A percentile compares a stretch with the other conserved stretches of the same genome.
Conservation (phyloP, 805 yeast genomes). For the Wickerhamiella slavikovae region DNA sequence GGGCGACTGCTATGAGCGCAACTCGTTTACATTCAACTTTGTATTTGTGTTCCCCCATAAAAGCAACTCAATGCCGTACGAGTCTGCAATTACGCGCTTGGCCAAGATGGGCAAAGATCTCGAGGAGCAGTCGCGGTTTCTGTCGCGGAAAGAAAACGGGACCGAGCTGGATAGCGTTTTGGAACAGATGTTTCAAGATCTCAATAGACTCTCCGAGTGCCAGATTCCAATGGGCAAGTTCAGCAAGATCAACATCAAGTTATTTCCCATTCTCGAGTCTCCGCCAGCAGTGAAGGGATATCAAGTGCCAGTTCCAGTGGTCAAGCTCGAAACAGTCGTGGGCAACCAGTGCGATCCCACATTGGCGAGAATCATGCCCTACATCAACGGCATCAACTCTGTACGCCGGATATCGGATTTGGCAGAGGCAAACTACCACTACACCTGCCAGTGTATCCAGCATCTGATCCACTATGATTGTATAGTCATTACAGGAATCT, state of each 20-base stretch:
- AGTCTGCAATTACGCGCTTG: conserved; percentile 60
- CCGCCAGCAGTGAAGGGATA: conserved; percentile 56
- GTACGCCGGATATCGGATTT: conserved; percentile 53
- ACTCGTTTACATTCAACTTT: conserved; percentile 80
- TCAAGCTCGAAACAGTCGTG: conserved; percentile 45
- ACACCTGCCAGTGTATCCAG: conserved; percentile 74
- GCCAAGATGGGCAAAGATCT: conserved; percentile 77
- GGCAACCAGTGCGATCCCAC: conserved; percentile 97
- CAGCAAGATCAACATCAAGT: conserved; percentile 76
- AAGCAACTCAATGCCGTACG: conserved; percentile 68
- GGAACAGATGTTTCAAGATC: conserved; percentile 81
- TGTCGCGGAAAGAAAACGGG: conserved; percentile 33
- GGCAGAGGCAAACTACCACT: conserved; percentile 58
- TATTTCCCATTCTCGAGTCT: conserved; percentile 74
- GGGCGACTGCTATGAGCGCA: conserved; percentile 61
- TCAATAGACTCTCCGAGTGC: conserved; percentile 90
- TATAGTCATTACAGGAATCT: conserved; percentile 62
- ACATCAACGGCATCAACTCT: conserved; percentile 74
- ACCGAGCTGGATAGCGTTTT: conserved; percentile 50
- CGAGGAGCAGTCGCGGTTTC: conserved; percentile 68
- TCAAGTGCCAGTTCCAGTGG: conserved; percentile 87
- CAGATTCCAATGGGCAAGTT: conserved; percentile 80
- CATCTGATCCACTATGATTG: conserved; percentile 83
- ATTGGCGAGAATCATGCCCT: conserved; percentile 70
- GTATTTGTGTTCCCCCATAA: conserved; percentile 77